Evolutionary conservation across 2,329 filamentous ascomycete species (phyloP).

Genomic region (Xylaria hypoxylon): DNA sequence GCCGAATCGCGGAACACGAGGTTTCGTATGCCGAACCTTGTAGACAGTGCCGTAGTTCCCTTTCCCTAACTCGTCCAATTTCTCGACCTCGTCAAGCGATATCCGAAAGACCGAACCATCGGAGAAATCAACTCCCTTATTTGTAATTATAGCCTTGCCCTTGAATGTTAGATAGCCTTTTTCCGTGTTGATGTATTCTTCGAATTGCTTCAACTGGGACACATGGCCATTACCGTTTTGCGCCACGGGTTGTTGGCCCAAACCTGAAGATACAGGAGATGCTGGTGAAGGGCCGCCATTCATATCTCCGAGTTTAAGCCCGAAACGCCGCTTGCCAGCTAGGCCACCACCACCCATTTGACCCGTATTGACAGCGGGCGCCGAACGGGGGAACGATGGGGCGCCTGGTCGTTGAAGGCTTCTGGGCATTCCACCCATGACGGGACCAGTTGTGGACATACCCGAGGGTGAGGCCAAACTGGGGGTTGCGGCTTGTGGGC

Average conservation of each 20-base stretch:
- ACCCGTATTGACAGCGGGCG: constrained; percentile 55
- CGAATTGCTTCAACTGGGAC: constrained; percentile 69
- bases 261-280: constrained; percentile 53
- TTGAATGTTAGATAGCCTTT: constrained; percentile 93
- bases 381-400: constrained; percentile 64
- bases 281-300: constrained; percentile 54
- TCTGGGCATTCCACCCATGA: constrained; percentile 54
- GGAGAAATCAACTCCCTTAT: constrained; percentile 90
- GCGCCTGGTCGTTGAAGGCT: constrained; percentile 60
- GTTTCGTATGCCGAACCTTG: constrained; percentile 88
- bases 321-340: constrained; percentile 71
- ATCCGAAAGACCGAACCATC: constrained; percentile 92
- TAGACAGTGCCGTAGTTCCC: constrained; percentile 99
- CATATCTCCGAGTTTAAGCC: constrained; percentile 71
- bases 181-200: constrained; percentile 89
- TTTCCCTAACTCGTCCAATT: constrained; percentile 92
- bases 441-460: constrained; percentile 45
- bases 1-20: constrained; percentile 67
- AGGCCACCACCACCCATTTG: constrained; percentile 54
- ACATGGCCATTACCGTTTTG: constrained; percentile 55
- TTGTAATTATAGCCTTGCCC: constrained; percentile 89
- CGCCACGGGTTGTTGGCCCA: constrained; percentile 50
- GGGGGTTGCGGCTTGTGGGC: constrained; percentile 49
- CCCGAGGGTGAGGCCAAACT: constrained; percentile 49
- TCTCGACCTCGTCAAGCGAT: constrained; percentile 92